Conservation (phyloP, 2,329 filamentous ascomycete genomes). For the Fusarium agapanthi region DNA sequence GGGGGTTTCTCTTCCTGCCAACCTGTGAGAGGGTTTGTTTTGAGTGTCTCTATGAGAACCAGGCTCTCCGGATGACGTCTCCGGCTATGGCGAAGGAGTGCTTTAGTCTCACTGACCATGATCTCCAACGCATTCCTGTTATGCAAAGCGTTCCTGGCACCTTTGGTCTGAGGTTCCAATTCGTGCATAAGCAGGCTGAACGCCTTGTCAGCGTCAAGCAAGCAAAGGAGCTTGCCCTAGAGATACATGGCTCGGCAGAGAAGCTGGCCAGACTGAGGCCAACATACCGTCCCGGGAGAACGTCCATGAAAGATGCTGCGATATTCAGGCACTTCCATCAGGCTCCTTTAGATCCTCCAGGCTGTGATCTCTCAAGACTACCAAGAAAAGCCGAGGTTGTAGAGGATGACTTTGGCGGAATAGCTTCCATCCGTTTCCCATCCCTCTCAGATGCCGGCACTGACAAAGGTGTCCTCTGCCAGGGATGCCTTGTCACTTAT, state of each 20-base stretch:
- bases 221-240: slow-evolving; percentile 40
- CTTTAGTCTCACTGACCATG: slow-evolving; percentile 34
- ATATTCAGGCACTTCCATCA: slow-evolving; percentile 34
- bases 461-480: slow-evolving; percentile 37
- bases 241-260: slow-evolving; percentile 38
- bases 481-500: slow-evolving; percentile 36
- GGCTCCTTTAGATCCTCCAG: slow-evolving; percentile 32
- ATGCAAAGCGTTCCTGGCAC: slow-evolving; percentile 38
- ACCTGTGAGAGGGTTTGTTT: slow-evolving; percentile 46
- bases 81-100: slow-evolving; percentile 32
- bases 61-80: slow-evolving; percentile 40
- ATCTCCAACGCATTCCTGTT: slow-evolving; percentile 31
- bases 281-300: slow-evolving; percentile 8
- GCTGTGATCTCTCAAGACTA: slow-evolving; percentile 35
- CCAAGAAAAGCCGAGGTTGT: slow-evolving; percentile 25
- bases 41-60: slow-evolving; percentile 42
- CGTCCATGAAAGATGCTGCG: slow-evolving; percentile 26
- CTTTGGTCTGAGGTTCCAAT: slow-evolving; percentile 33
- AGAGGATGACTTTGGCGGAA: slow-evolving; percentile 37
- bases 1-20: slow-evolving; percentile 45
- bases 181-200: slow-evolving; percentile 18
- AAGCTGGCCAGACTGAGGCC: slow-evolving; percentile 18
- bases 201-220: slow-evolving; percentile 43
- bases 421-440: slow-evolving; percentile 42
- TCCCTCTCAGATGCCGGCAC: slow-evolving; percentile 22